phyloP scores from a whole-genome alignment of 352 stramenopile species.

The Pythium angustatum region DNA sequence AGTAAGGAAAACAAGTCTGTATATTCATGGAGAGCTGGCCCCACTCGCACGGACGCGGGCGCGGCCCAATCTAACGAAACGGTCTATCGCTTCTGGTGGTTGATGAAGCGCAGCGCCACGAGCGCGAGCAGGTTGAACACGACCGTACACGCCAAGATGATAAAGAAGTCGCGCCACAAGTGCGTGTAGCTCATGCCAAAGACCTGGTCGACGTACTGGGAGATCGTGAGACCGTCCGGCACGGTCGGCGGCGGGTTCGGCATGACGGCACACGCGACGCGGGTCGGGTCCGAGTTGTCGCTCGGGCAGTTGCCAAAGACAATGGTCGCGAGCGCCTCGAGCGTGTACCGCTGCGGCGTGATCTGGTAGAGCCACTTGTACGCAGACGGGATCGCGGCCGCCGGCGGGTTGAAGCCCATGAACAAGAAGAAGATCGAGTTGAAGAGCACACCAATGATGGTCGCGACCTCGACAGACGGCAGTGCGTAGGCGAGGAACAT shows the following conservation, averaged over 20 bases:
- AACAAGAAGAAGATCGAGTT: conserved; percentile 32
- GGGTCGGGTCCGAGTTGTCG: conserved; percentile 19
- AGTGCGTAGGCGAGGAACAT: conserved; percentile 27
- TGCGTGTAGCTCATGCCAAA: conserved; percentile 24
- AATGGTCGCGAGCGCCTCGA: conserved; percentile 29
- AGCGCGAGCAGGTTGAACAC: conserved; percentile 18
- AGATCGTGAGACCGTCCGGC: conserved; percentile 28
- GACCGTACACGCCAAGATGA: conserved; percentile 13
- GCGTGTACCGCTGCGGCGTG: conserved; percentile 38
- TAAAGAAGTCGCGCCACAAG: conserved; percentile 23
- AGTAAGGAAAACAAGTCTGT: too few relatives aligned
- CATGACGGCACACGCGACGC: conserved; percentile 14
- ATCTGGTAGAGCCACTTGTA: conserved; percentile 50
- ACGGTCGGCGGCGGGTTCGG: conserved; percentile 16
- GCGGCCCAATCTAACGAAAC: background rate
- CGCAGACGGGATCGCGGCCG: conserved; percentile 31
- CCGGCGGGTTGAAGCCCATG: conserved; percentile 32
- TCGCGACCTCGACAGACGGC: conserved; percentile 24
- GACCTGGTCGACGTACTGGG: conserved; percentile 37
- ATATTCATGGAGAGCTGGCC: background rate
- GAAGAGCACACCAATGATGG: conserved; percentile 25
- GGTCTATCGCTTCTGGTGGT: conserved; percentile 23
- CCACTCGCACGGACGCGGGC: background rate
- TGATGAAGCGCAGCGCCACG: conserved; percentile 30
- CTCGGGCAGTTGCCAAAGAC: conserved; percentile 37